Percentiles rank a stretch among this genome's conserved stretches.
phyloP scores from a whole-genome alignment of 2,329 filamentous ascomycete genomes.

The Neoascochyta sp. region DNA sequence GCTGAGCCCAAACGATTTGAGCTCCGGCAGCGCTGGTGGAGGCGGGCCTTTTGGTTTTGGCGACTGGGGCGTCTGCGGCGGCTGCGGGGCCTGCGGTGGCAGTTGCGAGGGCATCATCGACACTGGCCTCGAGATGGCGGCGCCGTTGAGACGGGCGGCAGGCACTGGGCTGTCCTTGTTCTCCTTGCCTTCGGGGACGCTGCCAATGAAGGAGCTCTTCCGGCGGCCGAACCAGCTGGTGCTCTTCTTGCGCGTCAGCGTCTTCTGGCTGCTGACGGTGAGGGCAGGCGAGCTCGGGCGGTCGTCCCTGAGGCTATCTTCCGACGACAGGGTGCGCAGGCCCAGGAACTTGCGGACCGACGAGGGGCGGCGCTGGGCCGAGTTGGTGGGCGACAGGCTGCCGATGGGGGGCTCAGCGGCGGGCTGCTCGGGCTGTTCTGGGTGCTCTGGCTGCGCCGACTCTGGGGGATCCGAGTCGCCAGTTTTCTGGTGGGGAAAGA shows the following conservation, averaged over 20 bases:
- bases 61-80: slow-evolving; percentile 6
- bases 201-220: slow-evolving; percentile 29
- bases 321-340: slow-evolving; percentile 36
- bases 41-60: slow-evolving; percentile 35
- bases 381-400: slow-evolving; percentile 31
- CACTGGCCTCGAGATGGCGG: slow-evolving; percentile 11
- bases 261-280: slow-evolving; percentile 34
- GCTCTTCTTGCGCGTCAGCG: slow-evolving; percentile 37
- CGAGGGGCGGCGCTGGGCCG: slow-evolving; percentile 25
- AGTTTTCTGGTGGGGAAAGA: slow-evolving; percentile 20
- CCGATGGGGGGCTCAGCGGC: slow-evolving; percentile 8
- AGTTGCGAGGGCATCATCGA: slow-evolving; percentile 1
- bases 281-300: slow-evolving; percentile 35
- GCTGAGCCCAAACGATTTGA: slow-evolving; percentile 36
- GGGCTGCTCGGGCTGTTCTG: slow-evolving; percentile 5
- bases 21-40: slow-evolving; percentile 40
- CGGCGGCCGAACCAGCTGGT: slow-evolving; percentile 41
- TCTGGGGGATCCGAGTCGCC: slow-evolving; percentile 18
- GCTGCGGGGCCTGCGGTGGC: not conserved
- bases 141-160: slow-evolving; percentile 12
- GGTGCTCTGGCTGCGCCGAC: slow-evolving; percentile 14
- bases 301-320: slow-evolving; percentile 34
- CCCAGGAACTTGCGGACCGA: slow-evolving; percentile 43
- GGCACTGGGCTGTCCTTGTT: slow-evolving; percentile 14
- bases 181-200: slow-evolving; percentile 33